phyloP scores from a whole-genome alignment of 495 filamentous ascomycete species.

The Daldinia childiae region DNA sequence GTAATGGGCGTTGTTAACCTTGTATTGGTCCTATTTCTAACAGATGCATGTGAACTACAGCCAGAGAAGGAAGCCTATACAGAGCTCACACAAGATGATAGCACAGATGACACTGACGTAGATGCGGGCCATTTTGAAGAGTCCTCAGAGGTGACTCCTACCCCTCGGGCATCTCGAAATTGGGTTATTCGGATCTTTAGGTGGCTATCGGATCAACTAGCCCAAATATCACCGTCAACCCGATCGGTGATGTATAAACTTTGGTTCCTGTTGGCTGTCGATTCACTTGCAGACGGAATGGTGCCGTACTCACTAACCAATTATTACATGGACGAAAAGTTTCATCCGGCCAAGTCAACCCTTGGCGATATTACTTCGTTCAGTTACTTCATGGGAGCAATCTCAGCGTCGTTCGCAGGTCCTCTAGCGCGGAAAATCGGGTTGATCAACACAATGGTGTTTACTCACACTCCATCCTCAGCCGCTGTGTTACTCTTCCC shows the following conservation, averaged over 20 bases:
- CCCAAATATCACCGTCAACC: slow-evolving; percentile 66
- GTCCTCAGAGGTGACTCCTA: slow-evolving; percentile 10
- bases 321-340: slow-evolving; percentile 82
- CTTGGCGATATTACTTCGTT: slow-evolving; percentile 76
- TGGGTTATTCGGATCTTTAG: slow-evolving; percentile 41
- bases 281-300: slow-evolving; percentile 82
- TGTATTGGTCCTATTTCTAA: slow-evolving; percentile 66
- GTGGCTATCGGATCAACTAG: slow-evolving; percentile 48
- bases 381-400: slow-evolving; percentile 71
- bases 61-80: slow-evolving; percentile 45
- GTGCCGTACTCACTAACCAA: slow-evolving; percentile 75
- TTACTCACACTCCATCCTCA: slow-evolving; percentile 81
- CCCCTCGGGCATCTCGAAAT: slow-evolving; percentile 27
- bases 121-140: slow-evolving; percentile 19
- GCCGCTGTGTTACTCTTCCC: slow-evolving; percentile 77
- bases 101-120: slow-evolving; percentile 7
- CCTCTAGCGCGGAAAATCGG: slow-evolving; percentile 81
- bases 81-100: slow-evolving; percentile 58
- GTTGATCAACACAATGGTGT: slow-evolving; percentile 87
- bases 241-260: slow-evolving; percentile 71
- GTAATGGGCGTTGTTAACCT: slow-evolving; percentile 74
- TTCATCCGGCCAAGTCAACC: slow-evolving; percentile 71
- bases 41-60: slow-evolving; percentile 67
- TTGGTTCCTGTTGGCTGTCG: slow-evolving; percentile 79
- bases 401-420: slow-evolving; percentile 76